Conservation (phyloP, 139 green algal genomes). For the Tetraselmis striata region DNA sequence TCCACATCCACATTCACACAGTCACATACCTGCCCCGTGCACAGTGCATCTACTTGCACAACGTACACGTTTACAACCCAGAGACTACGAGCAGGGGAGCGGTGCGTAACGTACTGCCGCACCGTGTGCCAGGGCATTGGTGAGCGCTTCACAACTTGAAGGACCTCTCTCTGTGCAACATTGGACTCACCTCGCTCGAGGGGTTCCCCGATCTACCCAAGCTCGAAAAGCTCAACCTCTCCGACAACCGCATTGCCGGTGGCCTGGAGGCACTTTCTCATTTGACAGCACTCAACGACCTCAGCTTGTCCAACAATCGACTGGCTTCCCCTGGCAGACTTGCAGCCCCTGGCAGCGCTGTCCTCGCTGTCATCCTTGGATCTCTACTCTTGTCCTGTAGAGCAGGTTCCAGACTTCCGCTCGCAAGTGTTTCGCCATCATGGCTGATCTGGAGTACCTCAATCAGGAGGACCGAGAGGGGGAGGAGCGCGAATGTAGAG, state of each 20-base stretch:
- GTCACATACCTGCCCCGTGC: too few species aligned
- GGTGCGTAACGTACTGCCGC: not conserved
- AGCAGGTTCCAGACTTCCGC: not conserved
- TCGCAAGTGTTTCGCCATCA: not conserved
- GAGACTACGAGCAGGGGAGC: not conserved
- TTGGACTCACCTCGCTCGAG: constrained; percentile 20
- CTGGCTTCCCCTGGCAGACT: constrained; percentile 22
- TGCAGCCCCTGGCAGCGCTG: constrained; percentile 20
- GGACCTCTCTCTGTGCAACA: constrained; percentile 4
- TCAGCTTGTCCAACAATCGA: constrained; percentile 31
- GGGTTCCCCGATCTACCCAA: constrained; percentile 22
- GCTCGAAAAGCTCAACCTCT: constrained; percentile 20
- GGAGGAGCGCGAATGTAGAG: not conserved
- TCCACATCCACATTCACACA: not conserved
- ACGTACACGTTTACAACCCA: too few species aligned
- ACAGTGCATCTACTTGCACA: too few species aligned
- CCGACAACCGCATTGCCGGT: constrained; percentile 30
- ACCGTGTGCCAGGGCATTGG: not conserved
- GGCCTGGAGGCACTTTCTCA: constrained; percentile 24
- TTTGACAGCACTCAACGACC: not conserved
- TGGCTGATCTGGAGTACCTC: not conserved
- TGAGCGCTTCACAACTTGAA: not conserved
- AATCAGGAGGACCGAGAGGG: constrained; percentile 1
- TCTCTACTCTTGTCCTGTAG: constrained; percentile 24
- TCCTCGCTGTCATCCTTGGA: constrained; percentile 18